Percentiles rank a stretch among this genome's conserved stretches.
These are phyloP conservation scores for Arctium minus DNA, from an alignment of 129 eudicot genomes.

Conservation along the genomic window DNA sequence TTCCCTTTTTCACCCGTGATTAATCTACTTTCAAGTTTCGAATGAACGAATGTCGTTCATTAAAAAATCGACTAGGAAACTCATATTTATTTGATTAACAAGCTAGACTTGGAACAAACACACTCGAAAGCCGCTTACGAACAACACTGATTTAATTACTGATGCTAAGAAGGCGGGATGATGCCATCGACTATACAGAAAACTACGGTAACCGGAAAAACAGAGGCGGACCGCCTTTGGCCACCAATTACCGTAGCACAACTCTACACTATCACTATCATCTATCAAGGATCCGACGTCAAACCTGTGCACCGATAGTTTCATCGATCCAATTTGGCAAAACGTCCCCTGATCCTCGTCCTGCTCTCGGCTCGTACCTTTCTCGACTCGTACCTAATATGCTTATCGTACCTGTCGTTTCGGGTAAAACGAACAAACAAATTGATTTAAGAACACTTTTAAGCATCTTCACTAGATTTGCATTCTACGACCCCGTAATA, in stretches of 20 bases:
- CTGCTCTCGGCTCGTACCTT: constrained; percentile 89
- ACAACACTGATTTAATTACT: not conserved
- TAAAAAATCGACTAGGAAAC: not conserved
- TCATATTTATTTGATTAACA: constrained; percentile 23
- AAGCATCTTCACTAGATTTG: not conserved
- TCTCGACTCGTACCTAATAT: constrained; percentile 85
- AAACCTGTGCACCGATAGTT: not conserved
- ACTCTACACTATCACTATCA: constrained; percentile 16
- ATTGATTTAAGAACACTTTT: not conserved
- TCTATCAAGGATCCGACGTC: constrained; percentile 5
- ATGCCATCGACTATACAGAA: constrained; percentile 6
- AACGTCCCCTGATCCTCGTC: constrained; percentile 83
- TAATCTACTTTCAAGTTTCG: not conserved
- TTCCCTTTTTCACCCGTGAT: not conserved
- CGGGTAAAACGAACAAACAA: not conserved
- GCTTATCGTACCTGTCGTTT: constrained; percentile 80
- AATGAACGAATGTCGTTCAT: not conserved
- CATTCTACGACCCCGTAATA: not conserved
- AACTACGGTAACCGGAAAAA: not conserved
- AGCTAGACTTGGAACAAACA: constrained; percentile 23
- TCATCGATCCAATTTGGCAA: constrained; percentile 71
- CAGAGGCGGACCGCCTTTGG: not conserved
- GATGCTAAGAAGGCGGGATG: not conserved
- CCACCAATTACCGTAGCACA: constrained; percentile 5
- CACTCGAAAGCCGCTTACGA: constrained; percentile 4